Base-by-base conservation (phyloP, 2,329 filamentous ascomycete genomes). In the Colletotrichum eleusines region DNA sequence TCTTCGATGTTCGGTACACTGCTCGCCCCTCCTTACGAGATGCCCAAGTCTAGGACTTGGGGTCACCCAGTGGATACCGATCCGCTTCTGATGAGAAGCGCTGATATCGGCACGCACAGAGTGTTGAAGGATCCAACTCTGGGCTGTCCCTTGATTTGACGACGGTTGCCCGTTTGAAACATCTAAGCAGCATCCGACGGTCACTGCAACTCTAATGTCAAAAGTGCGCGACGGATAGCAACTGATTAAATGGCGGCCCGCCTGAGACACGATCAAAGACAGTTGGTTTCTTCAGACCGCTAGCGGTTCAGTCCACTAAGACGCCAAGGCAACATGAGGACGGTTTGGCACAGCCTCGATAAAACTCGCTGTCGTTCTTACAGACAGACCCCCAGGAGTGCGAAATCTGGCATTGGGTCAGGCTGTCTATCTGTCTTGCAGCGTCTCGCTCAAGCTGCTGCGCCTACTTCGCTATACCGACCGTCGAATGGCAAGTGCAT, bases 361-460 rank as follows among this genome's bases (percentile, higher is more conserved):
- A n/a, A 33, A 46, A 14, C 35, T 11, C 20, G 9, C 16, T 11
- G 11, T 23, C 31, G 8, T 31, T 23, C 12, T 55, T 14, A 55
- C 50, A 38, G 11, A 26, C n/a, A n/a, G n/a, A n/a, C n/a, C 5
- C 33, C 12, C 20, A 26, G 33, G 12, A 55, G 31, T n/a, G 40
- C 31, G 40, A 14, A 28, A 20, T n/a, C 4, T 33, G 31, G 20
- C n/a, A 38, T 14, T 18, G 11, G 46, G 31, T 14, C 42, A 28
- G 23, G 20, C 6, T 42, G 2, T 20, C n/a, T 42, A 2, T 20
- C n/a, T 28, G 46, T 50, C 14, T 23, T 28, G 14, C 20, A 20
- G 31, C 44, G 46, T 62, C 59, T 51, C 33, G 38, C 31, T 40
- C 44, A 12, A 40, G 35, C 46, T 51, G 59, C 59, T 62, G 59